Evolutionary conservation across 202 grass and related monocot species (phyloP).

Genomic region (Eragrostis tef): DNA sequence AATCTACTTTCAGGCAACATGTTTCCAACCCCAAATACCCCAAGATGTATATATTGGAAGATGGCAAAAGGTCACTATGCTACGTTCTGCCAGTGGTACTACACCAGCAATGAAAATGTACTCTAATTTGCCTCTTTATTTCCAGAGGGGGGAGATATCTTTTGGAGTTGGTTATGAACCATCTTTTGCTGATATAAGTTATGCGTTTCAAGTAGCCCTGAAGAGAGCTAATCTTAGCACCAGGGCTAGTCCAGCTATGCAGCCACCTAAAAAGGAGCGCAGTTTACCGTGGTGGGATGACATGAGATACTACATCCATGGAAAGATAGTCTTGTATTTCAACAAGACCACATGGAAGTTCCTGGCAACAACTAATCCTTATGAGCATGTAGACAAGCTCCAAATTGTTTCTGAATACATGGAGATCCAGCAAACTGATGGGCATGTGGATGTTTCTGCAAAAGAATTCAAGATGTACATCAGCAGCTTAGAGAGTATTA

Average conservation of each 20-base stretch:
- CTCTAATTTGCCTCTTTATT: constrained; percentile 89
- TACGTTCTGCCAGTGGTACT: constrained; percentile 96
- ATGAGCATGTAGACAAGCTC: constrained; percentile 81
- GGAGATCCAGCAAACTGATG: constrained; percentile 97
- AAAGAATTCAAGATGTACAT: constrained; percentile 89
- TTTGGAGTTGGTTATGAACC: constrained; percentile 99
- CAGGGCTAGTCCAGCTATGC: constrained; percentile 53
- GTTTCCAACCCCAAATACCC: constrained; percentile 97
- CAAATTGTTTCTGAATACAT: constrained; percentile 90
- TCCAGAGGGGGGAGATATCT: constrained; percentile 93
- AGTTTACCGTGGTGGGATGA: constrained; percentile 99
- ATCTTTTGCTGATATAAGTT: constrained; percentile 97
- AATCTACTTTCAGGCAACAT: constrained; percentile 73
- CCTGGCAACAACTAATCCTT: constrained; percentile 87
- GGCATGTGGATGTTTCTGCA: constrained; percentile 78
- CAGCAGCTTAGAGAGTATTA: constrained; percentile 80
- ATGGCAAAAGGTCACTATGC: constrained; percentile 86
- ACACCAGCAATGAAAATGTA: constrained; percentile 97
- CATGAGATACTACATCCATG: constrained; percentile 96
- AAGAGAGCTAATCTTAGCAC: constrained; percentile 85
- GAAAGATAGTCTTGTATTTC: constrained; percentile 84
- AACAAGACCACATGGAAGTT: constrained; percentile 89
- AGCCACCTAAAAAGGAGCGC: constrained; percentile 79
- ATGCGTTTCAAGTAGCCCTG: constrained; percentile 92
- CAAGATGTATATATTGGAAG: constrained; percentile 94